phyloP scores from a whole-genome alignment of 208 protist genomes.

The Leptomonas pyrrhocoris region DNA sequence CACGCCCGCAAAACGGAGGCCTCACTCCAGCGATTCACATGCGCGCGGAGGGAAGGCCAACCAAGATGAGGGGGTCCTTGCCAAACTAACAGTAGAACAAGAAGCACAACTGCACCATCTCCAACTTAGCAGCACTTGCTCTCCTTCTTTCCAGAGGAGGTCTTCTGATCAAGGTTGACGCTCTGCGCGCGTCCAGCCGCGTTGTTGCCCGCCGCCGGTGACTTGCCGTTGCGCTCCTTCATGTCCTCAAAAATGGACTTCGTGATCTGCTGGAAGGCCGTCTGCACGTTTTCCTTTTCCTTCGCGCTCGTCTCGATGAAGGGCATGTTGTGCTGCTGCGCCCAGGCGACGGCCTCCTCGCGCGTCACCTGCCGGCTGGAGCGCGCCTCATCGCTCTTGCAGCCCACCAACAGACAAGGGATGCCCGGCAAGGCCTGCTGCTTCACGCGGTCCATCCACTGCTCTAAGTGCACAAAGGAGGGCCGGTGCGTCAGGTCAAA shows the following conservation, averaged over 20 bases:
- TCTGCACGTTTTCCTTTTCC: conserved; percentile 91
- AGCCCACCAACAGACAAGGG: conserved; percentile 94
- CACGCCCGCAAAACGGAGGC: too few species aligned
- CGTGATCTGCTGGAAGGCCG: conserved; percentile 92
- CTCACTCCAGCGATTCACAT: too few species aligned
- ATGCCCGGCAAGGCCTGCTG: conserved; percentile 93
- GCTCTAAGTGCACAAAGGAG: conserved; percentile 96
- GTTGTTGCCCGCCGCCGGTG: conserved; percentile 37
- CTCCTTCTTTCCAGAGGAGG: conserved; percentile 12
- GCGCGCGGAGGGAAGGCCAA: too few species aligned
- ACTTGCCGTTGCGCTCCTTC: conserved; percentile 82
- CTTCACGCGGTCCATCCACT: conserved; percentile 98
- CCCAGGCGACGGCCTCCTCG: conserved; percentile 88
- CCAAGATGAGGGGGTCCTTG: too few species aligned
- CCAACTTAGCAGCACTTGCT: conserved; percentile 35
- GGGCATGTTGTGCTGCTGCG: conserved; percentile 83
- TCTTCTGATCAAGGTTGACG: conserved; percentile 53
- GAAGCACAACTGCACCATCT: not conserved
- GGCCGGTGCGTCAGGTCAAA: conserved; percentile 98
- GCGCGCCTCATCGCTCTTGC: conserved; percentile 96
- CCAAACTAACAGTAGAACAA: not conserved
- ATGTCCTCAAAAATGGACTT: conserved; percentile 89
- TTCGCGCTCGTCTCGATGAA: conserved; percentile 94
- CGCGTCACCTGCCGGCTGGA: conserved; percentile 76
- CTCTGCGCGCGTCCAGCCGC: conserved; percentile 52